Conservation (phyloP, 1,139 yeast genomes). For the Debaryomyces subglobosus region DNA sequence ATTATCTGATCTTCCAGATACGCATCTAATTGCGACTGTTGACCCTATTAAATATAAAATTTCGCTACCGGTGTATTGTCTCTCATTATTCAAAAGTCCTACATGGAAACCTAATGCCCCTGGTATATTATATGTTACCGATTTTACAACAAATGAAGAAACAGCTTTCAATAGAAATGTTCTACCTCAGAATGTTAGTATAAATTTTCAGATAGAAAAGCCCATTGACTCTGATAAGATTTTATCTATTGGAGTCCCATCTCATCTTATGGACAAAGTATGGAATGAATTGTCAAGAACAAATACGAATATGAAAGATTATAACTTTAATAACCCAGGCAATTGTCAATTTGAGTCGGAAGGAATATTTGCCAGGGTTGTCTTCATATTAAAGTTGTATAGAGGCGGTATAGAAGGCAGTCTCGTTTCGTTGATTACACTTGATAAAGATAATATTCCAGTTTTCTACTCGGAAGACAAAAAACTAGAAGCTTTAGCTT, state of each 20-base stretch:
- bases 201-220: slow-evolving; percentile 5
- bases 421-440: slow-evolving; percentile 10
- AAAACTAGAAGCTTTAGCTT: not conserved
- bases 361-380: slow-evolving; percentile 18
- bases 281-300: slow-evolving; percentile 10
- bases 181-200: slow-evolving; percentile 13
- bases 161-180: slow-evolving; percentile 18
- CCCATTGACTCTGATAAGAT: slow-evolving; percentile 9
- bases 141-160: slow-evolving; percentile 19
- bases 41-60: slow-evolving; percentile 8
- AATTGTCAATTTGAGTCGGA: slow-evolving; percentile 17
- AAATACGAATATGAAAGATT: slow-evolving; percentile 3
- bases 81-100: slow-evolving; percentile 13
- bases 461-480: slow-evolving; percentile 7
- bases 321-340: slow-evolving; percentile 14
- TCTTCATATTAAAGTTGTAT: slow-evolving; percentile 16
- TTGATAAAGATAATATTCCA: slow-evolving; percentile 9
- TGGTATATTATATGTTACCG: slow-evolving; percentile 22
- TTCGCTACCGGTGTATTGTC: slow-evolving; percentile 17
- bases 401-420: slow-evolving; percentile 15
- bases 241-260: slow-evolving; percentile 16
- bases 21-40: slow-evolving; percentile 3
- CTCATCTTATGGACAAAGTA: slow-evolving; percentile 9
- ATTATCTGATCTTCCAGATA: slow-evolving; percentile 8
- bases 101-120: slow-evolving; percentile 17